Conservation (phyloP, 2,329 filamentous ascomycete genomes). For the Tricladium varicosporioides region DNA sequence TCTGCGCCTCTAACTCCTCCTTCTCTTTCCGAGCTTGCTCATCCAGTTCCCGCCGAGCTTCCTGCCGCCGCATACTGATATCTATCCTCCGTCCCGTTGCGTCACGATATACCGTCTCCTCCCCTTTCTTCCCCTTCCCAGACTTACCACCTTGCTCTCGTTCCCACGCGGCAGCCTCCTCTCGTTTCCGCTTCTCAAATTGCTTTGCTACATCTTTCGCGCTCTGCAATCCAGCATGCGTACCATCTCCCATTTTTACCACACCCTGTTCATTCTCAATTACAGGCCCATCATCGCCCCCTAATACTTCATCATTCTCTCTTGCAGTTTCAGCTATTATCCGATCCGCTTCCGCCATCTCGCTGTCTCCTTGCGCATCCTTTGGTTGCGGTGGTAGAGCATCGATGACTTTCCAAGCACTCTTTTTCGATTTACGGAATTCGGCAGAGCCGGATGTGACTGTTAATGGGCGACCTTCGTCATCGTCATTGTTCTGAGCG, state of each 20-base stretch:
- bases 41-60: constrained; percentile 76
- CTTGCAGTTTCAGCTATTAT: constrained; percentile 72
- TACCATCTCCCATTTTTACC: constrained; percentile 82
- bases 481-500: constrained; percentile 48
- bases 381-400: constrained; percentile 34
- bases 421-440: constrained; percentile 76
- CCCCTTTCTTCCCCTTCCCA: constrained; percentile 47
- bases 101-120: constrained; percentile 92
- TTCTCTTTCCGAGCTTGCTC: constrained; percentile 64
- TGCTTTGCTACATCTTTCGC: constrained; percentile 74
- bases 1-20: constrained; percentile 66
- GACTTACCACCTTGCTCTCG: constrained; percentile 35
- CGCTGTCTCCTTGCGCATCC: constrained; percentile 30
- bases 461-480: constrained; percentile 50
- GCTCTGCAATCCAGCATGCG: constrained; percentile 81
- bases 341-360: constrained; percentile 69
- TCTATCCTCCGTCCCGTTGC: constrained; percentile 94
- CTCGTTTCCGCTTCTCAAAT: constrained; percentile 62
- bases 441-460: constrained; percentile 50
- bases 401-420: constrained; percentile 73
- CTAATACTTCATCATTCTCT: constrained; percentile 55
- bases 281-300: constrained; percentile 49
- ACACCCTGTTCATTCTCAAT: constrained; percentile 51
- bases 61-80: constrained; percentile 83
- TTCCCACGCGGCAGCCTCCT: constrained; percentile 56